A percentile compares a stretch with the other conserved stretches of the same genome.
Evolutionary conservation across 768 basidiomycete genomes (phyloP).

Genomic region (Lactarius hatsudake): DNA sequence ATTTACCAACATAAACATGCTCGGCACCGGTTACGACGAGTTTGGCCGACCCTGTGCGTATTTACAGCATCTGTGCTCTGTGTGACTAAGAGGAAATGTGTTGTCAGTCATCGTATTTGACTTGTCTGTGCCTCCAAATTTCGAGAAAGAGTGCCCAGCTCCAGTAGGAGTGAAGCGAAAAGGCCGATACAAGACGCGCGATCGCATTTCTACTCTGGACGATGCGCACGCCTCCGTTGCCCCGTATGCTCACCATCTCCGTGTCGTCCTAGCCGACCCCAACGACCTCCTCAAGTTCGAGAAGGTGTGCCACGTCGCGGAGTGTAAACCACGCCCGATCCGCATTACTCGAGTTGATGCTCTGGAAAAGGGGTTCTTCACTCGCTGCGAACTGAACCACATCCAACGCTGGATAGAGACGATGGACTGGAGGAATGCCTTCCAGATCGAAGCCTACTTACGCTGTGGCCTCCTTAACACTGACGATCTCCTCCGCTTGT

Average conservation of each 20-base stretch:
- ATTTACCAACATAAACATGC: constrained; percentile 22
- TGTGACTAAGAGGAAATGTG: background rate
- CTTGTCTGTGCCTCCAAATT: constrained; percentile 48
- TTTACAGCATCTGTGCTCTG: background rate
- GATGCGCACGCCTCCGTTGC: constrained; percentile 58
- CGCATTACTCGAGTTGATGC: constrained; percentile 46
- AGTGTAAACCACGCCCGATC: constrained; percentile 36
- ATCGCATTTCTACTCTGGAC: constrained; percentile 57
- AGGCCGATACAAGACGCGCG: constrained; percentile 44
- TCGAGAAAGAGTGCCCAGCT: constrained; percentile 58
- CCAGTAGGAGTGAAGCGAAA: constrained; percentile 42
- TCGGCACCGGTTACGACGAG: constrained; percentile 22
- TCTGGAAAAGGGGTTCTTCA: constrained; percentile 49
- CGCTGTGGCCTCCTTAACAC: constrained; percentile 63
- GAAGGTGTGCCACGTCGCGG: constrained; percentile 51
- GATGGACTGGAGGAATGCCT: constrained; percentile 65
- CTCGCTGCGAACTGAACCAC: constrained; percentile 42
- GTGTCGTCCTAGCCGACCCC: constrained; percentile 54
- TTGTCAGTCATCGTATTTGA: constrained; percentile 23
- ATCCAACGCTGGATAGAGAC: constrained; percentile 44
- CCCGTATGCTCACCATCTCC: constrained; percentile 70
- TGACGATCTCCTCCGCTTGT: constrained; percentile 44
- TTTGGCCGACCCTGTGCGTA: constrained; percentile 13
- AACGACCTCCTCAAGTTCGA: constrained; percentile 51
- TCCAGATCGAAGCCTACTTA: constrained; percentile 72